Evolutionary conservation across 1,284 basidiomycete species (phyloP).

Genomic region (Ustilago shanxiensis): DNA sequence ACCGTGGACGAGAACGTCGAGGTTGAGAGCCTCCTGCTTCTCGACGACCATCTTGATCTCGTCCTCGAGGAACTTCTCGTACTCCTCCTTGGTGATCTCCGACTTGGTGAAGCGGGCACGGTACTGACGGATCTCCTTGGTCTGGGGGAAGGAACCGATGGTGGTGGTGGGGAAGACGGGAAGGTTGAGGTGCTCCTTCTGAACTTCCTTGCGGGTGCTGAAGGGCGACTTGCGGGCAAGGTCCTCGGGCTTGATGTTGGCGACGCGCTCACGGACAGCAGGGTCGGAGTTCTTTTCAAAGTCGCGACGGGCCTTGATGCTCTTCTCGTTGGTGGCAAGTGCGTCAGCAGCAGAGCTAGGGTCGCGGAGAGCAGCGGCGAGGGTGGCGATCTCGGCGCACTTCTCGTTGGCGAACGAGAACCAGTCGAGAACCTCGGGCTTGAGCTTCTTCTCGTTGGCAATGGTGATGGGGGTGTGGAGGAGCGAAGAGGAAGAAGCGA

Average conservation of each 20-base stretch:
- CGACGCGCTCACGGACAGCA: conserved; percentile 93
- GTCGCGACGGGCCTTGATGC: conserved; percentile 93
- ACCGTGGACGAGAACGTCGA: conserved; percentile 98
- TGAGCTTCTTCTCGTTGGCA: conserved; percentile 91
- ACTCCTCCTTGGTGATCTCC: conserved; percentile 87
- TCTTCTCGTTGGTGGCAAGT: conserved; percentile 78
- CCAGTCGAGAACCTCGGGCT: conserved; percentile 93
- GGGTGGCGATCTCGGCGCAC: conserved; percentile 87
- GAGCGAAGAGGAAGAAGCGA: conserved; percentile 96
- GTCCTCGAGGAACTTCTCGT: conserved; percentile 98
- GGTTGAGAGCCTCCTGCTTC: conserved; percentile 95
- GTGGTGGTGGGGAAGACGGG: conserved; percentile 99
- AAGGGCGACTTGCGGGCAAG: conserved; percentile 93
- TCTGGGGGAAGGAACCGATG: conserved; percentile 96
- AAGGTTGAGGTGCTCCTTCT: conserved; percentile 88
- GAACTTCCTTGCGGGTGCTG: conserved; percentile 86
- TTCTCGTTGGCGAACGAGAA: conserved; percentile 99
- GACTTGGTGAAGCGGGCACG: conserved; percentile 80
- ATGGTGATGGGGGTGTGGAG: conserved; percentile 98
- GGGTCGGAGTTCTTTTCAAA: conserved; percentile 97
- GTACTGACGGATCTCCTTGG: conserved; percentile 85
- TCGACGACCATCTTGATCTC: conserved; percentile 94
- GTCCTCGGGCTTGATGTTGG: conserved; percentile 87
- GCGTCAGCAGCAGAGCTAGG: conserved; percentile 53
- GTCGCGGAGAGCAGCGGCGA: conserved; percentile 75